Conservation (phyloP, 345 rosid species). For the Leavenworthia alabamica region DNA sequence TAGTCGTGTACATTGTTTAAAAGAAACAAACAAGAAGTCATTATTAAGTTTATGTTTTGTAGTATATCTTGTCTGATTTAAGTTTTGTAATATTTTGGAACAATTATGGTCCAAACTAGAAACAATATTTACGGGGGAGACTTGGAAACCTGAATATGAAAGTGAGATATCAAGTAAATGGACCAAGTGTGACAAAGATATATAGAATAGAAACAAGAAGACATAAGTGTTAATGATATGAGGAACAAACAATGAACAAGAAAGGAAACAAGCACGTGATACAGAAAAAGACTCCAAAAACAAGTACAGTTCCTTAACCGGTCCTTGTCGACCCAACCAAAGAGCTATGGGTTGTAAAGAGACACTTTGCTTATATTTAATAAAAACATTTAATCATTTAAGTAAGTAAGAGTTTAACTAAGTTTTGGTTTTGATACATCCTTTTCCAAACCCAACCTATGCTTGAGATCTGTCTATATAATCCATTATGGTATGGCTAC, state of each 20-base stretch:
- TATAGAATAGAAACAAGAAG: slow-evolving; percentile 20
- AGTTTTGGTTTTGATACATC: background rate
- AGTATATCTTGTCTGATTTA: background rate
- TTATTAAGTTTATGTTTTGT: background rate
- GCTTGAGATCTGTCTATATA: background rate
- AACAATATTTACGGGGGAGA: slow-evolving; percentile 14
- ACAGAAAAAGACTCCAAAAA: slow-evolving; percentile 24
- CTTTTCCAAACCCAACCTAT: slow-evolving; percentile 2
- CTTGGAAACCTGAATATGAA: slow-evolving; percentile 5
- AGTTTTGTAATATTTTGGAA: background rate
- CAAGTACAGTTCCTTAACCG: slow-evolving; percentile 26
- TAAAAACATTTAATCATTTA: background rate
- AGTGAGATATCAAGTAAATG: background rate
- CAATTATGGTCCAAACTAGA: slow-evolving; percentile 21
- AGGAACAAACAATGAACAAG: slow-evolving; percentile 33
- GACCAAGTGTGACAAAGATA: slow-evolving; percentile 19
- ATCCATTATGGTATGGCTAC: background rate
- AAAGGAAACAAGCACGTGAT: slow-evolving; percentile 30
- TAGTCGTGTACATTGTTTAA: background rate
- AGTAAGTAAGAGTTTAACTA: background rate
- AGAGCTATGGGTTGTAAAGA: background rate
- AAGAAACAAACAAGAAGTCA: background rate
- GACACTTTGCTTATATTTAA: slow-evolving; percentile 10
- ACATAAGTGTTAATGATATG: slow-evolving; percentile 25
- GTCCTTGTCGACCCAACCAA: slow-evolving; percentile 29